Evolutionary conservation across 2,329 filamentous ascomycete species (phyloP), one percentile per base, ranked within the genome.

Genomic region (Aspergillus phoenicis): DNA sequence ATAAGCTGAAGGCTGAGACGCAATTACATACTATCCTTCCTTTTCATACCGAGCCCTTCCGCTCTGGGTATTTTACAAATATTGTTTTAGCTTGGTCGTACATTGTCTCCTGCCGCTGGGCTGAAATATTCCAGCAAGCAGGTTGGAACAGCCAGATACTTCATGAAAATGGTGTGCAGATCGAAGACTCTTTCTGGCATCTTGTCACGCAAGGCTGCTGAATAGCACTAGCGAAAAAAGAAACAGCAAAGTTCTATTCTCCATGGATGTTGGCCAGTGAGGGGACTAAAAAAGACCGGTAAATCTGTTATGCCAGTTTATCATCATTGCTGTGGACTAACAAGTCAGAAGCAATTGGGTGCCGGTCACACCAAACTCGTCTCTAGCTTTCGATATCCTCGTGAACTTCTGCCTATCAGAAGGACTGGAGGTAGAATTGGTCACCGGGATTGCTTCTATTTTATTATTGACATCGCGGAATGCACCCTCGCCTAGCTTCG

Each of bases 51-150:
- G 47, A 39, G 1, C n/a, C 47, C 47, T 6, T 58, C 33, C 39
- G 41, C 30, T 38, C 54, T 15, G 51, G 62, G 1, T 61, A 63
- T 39, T 57, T 58, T 6, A 64, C 49, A 6, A 64, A 30, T 11
- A 64, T 66, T 24, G 47, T 54, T 41, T 22, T 64, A 15, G 65
- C 66, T 28, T 67, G 66, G 65, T 67, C 61, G 5, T 67, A 68
- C n/a, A 66, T 68, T 2, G 53, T 68, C 24, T 68, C 65, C 33
- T 63, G 60, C 22, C 66, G 66, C n/a, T 67, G 65, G 66, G 60
- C 66, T 30, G 65, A 68, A 24, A 64, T 66, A 41, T 53, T 66
- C 26, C 62, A 64, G 22, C 54, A 11, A 4, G 65, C 62, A 17
- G 66, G 65, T 1, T n/a, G 62, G 58, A 38, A 63, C 2, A 57